Base-by-base conservation (phyloP, 2,329 filamentous ascomycete species). In the Stachybotrys echinatus region DNA sequence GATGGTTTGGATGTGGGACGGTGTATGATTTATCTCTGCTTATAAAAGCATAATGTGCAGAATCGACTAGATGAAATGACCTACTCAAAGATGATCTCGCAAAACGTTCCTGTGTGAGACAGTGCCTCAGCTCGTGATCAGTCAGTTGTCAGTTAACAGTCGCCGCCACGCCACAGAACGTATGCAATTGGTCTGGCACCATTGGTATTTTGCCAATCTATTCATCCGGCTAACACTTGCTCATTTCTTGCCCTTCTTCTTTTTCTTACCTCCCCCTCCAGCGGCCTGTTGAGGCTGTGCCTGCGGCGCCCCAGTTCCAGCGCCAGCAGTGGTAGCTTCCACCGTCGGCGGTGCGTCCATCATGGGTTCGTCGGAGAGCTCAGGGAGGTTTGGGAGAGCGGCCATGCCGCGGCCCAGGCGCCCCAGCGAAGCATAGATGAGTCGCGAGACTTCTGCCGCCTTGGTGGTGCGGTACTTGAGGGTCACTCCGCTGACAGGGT, bases 381-480 rank as follows among this genome's bases (percentile, higher is more conserved):
- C 69, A 48, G 74, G 72, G 22, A 64, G 61, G 18, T 68, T 69
- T 47, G 74, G 72, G 57, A 85, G 63, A 31, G 76, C 81, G 14
- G 80, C 81, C 75, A 88, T 85, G 50, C 76, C 80, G 49, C 84
- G 78, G n/a, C 86, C 89, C 57, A 96, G 69, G 50, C 81, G 79
- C 1, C 90, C 91, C 54, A 99, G 69, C 42, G 85, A 82, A 47
- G 83, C 81, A 53, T 64, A 58, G 50, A 99, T 81, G 60, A 99
- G 72, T 23, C 94, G 78, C 21, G 87, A 86, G 10, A 99, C 91
- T 71, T 97, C 92, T 19, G 89, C 89, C 19, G 88, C 89, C 71
- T 96, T 95, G 65, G 86, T 87, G 34, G 94, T 99, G 65, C 83
- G 80, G 76, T 96, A 97, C 72, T 96, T 95, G 55, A 99, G 79